Conservation (phyloP, 331 rosid genomes). For the Saraca asoca region DNA sequence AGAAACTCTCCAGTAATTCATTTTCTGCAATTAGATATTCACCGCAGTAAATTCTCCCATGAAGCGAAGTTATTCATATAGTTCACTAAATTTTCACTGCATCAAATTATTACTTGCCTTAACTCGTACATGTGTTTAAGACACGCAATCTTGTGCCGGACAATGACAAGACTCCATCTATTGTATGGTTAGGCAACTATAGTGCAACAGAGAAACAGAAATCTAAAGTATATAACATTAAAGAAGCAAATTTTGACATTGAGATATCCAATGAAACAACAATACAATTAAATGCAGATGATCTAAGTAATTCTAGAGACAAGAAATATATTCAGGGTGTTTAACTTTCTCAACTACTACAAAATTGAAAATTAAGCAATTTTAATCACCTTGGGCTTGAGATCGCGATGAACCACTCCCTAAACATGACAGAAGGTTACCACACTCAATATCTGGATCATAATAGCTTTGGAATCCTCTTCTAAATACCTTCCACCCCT, state of each 20-base stretch:
- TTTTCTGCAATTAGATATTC: too few species aligned
- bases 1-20: too few species aligned
- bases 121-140: not conserved
- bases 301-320: slow-evolving; percentile 3
- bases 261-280: not conserved
- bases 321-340: not conserved
- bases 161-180: not conserved
- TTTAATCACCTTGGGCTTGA: slow-evolving; percentile 78
- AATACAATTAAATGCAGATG: not conserved
- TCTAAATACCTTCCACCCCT: slow-evolving; percentile 90
- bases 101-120: not conserved
- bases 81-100: not conserved
- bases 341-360: not conserved
- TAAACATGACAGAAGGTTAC: slow-evolving; percentile 87
- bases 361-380: slow-evolving; percentile 8
- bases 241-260: not conserved
- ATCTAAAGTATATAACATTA: not conserved
- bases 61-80: too few species aligned
- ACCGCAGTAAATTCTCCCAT: too few species aligned
- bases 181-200: not conserved
- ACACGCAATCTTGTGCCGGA: not conserved
- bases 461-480: slow-evolving; percentile 74
- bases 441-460: slow-evolving; percentile 76
- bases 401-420: slow-evolving; percentile 91
- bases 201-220: not conserved